These are phyloP conservation scores for Lichtheimia hyalospora DNA, from an alignment of 371 early-diverging fungal species.

Conservation along the genomic window DNA sequence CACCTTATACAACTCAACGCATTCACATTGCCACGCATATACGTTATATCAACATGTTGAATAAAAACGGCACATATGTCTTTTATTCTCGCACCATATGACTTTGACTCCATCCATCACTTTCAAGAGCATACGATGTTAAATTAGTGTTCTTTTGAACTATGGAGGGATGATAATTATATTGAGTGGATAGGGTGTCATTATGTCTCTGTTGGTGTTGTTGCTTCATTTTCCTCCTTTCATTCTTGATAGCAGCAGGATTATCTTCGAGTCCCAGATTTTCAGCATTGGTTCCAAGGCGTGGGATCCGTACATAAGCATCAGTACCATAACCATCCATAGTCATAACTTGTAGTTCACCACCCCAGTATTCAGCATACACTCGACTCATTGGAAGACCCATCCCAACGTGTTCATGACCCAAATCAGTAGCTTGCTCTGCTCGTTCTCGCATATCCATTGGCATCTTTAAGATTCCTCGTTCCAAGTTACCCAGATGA, in stretches of 20 bases:
- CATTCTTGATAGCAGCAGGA: not conserved
- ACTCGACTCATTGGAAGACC: slow-evolving; percentile 85
- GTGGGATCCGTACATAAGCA: slow-evolving; percentile 77
- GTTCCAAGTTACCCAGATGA: slow-evolving; percentile 31
- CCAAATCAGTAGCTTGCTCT: slow-evolving; percentile 27
- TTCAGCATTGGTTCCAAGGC: slow-evolving; percentile 68
- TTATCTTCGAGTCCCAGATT: slow-evolving; percentile 42
- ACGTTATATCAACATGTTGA: no score
- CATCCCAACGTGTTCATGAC: slow-evolving; percentile 67
- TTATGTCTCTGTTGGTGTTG: not conserved
- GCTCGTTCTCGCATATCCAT: slow-evolving; percentile 30
- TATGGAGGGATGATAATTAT: slow-evolving; percentile 2
- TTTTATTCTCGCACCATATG: slow-evolving; percentile 12
- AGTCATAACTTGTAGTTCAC: slow-evolving; percentile 66
- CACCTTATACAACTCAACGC: not conserved
- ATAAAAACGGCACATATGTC: no score
- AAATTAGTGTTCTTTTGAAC: slow-evolving; percentile 1
- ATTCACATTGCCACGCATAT: no score
- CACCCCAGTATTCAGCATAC: slow-evolving; percentile 88
- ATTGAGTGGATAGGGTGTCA: not conserved
- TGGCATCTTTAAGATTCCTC: slow-evolving; percentile 33
- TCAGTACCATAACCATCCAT: slow-evolving; percentile 90
- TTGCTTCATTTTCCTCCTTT: no score
- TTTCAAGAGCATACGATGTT: not conserved
- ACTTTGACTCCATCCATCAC: slow-evolving; percentile 20